These are phyloP conservation scores for Cercospora citrullina DNA, from an alignment of 2,329 filamentous ascomycete genomes.

Conservation along the genomic window DNA sequence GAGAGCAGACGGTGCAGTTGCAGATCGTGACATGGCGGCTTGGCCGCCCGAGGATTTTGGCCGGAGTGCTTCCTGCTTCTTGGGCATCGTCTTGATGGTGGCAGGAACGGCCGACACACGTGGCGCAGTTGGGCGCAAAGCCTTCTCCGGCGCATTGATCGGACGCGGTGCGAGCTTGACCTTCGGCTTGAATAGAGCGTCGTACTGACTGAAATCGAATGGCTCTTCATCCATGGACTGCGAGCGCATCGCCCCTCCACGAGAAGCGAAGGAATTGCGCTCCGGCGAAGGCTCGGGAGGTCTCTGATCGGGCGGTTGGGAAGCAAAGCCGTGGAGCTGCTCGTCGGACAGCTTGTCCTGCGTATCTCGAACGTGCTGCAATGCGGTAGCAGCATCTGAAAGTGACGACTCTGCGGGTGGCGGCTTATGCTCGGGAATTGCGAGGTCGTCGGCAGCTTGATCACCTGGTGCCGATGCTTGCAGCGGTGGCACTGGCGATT, in stretches of 20 bases:
- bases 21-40: constrained; percentile 13
- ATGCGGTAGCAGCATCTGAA: background rate
- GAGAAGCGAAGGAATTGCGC: constrained; percentile 3
- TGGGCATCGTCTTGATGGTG: constrained; percentile 29
- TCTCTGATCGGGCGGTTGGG: background rate
- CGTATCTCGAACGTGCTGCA: background rate
- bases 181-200: constrained; percentile 64
- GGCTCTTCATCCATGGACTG: constrained; percentile 44
- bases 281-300: constrained; percentile 6
- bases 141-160: constrained; percentile 48
- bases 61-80: constrained; percentile 37
- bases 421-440: constrained; percentile 1
- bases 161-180: constrained; percentile 87
- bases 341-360: background rate
- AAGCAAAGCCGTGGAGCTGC: background rate
- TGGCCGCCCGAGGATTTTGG: constrained; percentile 41
- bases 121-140: constrained; percentile 56
- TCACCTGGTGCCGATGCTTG: background rate
- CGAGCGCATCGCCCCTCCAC: constrained; percentile 7
- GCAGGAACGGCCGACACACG: constrained; percentile 50
- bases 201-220: constrained; percentile 50
- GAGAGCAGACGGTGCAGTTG: constrained; percentile 13
- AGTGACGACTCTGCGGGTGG: background rate
- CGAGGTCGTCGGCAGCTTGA: background rate
- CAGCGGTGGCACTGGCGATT: constrained; percentile 25